Conservation (phyloP, 371 early-diverging fungal species). For the Capillidium heterosporum region DNA sequence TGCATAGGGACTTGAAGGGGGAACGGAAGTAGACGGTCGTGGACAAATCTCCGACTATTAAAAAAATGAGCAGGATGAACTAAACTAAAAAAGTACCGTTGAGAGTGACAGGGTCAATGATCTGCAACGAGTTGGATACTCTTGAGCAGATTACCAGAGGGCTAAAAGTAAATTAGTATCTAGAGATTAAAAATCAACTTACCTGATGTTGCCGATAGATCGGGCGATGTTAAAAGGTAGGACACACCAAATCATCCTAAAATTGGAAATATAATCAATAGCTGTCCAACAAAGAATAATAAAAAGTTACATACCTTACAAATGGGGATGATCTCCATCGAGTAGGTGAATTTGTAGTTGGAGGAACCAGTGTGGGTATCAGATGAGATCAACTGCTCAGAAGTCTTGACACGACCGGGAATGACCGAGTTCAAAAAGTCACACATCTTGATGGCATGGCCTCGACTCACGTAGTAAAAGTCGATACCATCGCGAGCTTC, state of each 20-base stretch:
- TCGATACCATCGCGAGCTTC: constrained; percentile 96
- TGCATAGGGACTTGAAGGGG: constrained; percentile 57
- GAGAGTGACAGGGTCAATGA: constrained; percentile 74
- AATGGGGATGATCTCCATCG: constrained; percentile 91
- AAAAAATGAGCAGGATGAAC: background rate
- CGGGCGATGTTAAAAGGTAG: constrained; percentile 74
- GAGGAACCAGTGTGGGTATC: constrained; percentile 89
- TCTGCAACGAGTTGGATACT: constrained; percentile 66
- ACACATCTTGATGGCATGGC: constrained; percentile 89
- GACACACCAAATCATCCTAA: constrained; percentile 82
- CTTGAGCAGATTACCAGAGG: constrained; percentile 69
- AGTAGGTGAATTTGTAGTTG: constrained; percentile 93
- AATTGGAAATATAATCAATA: background rate
- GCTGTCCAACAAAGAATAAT: background rate
- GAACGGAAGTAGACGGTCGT: constrained; percentile 62
- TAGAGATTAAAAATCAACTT: background rate
- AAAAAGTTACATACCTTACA: constrained; percentile 34
- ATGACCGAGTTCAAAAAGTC: constrained; percentile 84
- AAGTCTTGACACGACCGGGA: constrained; percentile 68
- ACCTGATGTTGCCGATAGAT: constrained; percentile 56
- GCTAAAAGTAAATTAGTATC: constrained; percentile 8
- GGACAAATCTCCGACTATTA: constrained; percentile 44
- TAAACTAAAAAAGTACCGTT: constrained; percentile 10
- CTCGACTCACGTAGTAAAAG: constrained; percentile 86
- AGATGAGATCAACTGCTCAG: constrained; percentile 91